Evolutionary conservation across 2,329 filamentous ascomycete species (phyloP).

Genomic region (Neopestalotiopsis rosae): DNA sequence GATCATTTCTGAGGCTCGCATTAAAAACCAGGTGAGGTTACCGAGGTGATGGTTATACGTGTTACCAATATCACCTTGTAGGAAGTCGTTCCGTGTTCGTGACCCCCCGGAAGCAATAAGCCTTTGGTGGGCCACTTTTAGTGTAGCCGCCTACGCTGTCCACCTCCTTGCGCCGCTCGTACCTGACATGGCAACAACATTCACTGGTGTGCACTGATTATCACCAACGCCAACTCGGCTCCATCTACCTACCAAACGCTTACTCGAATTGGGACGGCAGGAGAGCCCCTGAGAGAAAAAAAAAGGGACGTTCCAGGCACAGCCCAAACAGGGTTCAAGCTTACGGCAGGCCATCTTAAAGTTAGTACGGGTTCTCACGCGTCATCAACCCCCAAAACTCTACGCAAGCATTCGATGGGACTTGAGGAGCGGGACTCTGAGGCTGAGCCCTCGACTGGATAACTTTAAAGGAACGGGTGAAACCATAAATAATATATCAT

Average conservation of each 20-base stretch:
- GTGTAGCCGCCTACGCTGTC: neutral
- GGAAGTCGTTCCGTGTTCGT: too few species aligned
- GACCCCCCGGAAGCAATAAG: too few species aligned
- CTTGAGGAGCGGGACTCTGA: slow-evolving; percentile 8
- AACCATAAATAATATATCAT: slow-evolving; percentile 36
- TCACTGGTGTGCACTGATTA: neutral
- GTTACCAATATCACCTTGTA: too few species aligned
- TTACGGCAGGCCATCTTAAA: neutral
- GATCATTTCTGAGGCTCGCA: too few species aligned
- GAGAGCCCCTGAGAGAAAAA: neutral
- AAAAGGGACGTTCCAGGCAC: neutral
- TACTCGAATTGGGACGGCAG: neutral
- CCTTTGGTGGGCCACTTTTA: too few species aligned
- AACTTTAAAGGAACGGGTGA: slow-evolving; percentile 17
- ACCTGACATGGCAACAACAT: neutral
- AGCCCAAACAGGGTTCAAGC: slow-evolving; percentile 1
- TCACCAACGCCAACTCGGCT: neutral
- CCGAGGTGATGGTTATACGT: too few species aligned
- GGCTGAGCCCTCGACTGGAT: slow-evolving; percentile 31
- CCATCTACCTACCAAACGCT: neutral
- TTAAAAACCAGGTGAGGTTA: too few species aligned
- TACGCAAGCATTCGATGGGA: slow-evolving; percentile 10
- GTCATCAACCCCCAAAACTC: slow-evolving; percentile 3
- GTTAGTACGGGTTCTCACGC: slow-evolving; percentile 1
- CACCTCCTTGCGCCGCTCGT: neutral